phyloP scores from a whole-genome alignment of 805 yeast genomes.

The Kazachstania viticola region DNA sequence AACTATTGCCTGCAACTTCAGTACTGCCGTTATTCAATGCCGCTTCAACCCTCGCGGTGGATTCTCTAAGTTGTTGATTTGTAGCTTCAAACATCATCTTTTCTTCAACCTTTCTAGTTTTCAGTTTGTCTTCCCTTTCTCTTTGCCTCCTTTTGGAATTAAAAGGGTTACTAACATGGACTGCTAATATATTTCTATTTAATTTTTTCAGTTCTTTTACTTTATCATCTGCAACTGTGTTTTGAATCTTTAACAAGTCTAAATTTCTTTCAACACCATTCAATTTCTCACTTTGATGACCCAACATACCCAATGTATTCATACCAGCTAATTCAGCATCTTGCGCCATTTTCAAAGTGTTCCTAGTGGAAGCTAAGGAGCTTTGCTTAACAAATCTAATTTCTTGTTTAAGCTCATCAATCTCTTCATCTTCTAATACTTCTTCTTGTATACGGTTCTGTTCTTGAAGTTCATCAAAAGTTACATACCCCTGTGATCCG shows the following conservation, averaged over 20 bases:
- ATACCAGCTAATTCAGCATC: constrained; percentile 64
- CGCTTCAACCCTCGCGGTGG: constrained; percentile 46
- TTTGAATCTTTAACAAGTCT: constrained; percentile 68
- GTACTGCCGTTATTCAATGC: constrained; percentile 23
- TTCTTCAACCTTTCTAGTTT: constrained; percentile 47
- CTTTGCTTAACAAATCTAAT: constrained; percentile 75
- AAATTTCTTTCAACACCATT: constrained; percentile 68
- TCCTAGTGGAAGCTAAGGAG: constrained; percentile 75
- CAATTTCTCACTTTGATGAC: constrained; percentile 78
- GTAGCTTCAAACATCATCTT: constrained; percentile 50
- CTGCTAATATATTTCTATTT: constrained; percentile 70
- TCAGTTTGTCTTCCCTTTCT: constrained; percentile 58
- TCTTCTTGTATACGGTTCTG: constrained; percentile 27
- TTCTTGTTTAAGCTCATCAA: constrained; percentile 73
- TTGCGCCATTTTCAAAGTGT: constrained; percentile 58
- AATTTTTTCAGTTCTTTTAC: constrained; percentile 67
- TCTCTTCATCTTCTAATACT: constrained; percentile 69
- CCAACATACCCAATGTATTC: constrained; percentile 81
- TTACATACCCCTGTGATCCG: constrained; percentile 19
- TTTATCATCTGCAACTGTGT: constrained; percentile 67
- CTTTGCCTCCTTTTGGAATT: constrained; percentile 64
- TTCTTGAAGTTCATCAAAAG: constrained; percentile 25
- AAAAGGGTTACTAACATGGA: constrained; percentile 79
- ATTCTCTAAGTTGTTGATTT: constrained; percentile 43
- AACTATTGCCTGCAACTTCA: constrained; percentile 1